Base-by-base conservation (phyloP, 108 stramenopile genomes). In the Pseudonitzschia pungens region DNA sequence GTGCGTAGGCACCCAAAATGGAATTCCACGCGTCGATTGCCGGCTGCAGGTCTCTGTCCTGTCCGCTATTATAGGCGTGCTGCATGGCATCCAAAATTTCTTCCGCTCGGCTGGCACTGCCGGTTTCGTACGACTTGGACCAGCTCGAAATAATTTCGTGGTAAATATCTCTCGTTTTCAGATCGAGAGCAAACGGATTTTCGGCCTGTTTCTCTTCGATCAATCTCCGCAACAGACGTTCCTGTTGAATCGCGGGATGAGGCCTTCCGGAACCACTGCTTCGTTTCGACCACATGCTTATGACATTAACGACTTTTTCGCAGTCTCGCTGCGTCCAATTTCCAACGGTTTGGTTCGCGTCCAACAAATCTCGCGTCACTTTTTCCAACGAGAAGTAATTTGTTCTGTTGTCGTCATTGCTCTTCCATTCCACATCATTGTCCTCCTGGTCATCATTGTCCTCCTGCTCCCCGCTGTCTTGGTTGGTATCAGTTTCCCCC, bases 71-170 rank as follows among this genome's bases (percentile, higher is more conserved):
- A 42, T 56, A 65, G 11, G 59, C 31, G 31, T 66, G 43, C 42
- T 71, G 57, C 74, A 80, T 80, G 22, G 55, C 50, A 66, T 71
- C 66, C 18, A 80, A 44, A 33, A 80, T 75, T 26, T 73, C 71
- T 41, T 73, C 78, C 22, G 72, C 76, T 33, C 80, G 40, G 44
- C 60, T 32, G 16, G 72, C 28, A 16, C 65, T 48, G 1, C 72
- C 76, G 9, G 36, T 20, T 27, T 69, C 68, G 40, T 60, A 29
- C 20, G 70, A 73, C 36, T 63, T 68, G 16, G 80, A 71, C 80
- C 80, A 81, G 22, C 48, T 62, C 8, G 21, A 28, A 57, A 81
- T 62, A n/a, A 77, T 75, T 16, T 28, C 20, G 45, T 68, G 44
- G 45, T 74, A 79, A 26, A 73, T 51, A n/a, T 45, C 48, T 27